These are phyloP conservation scores for Paragyromitra xinjiangensis DNA, from an alignment of 495 filamentous ascomycete genomes.

Conservation along the genomic window DNA sequence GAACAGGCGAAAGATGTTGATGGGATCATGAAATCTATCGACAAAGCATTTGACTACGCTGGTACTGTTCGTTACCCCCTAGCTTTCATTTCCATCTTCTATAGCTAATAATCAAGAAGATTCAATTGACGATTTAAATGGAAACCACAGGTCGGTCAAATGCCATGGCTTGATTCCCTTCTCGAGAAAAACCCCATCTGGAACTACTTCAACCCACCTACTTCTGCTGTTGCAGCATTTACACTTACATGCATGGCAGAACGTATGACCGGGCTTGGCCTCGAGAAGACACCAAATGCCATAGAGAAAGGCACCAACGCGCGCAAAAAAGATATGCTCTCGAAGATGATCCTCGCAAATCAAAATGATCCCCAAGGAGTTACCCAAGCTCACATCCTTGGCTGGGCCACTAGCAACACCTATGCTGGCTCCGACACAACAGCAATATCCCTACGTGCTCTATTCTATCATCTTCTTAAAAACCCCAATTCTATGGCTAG, in stretches of 20 bases:
- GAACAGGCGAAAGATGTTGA: slow-evolving; percentile 47
- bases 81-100: background rate
- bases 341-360: slow-evolving; percentile 69
- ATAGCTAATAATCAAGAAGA: background rate
- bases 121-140: slow-evolving; percentile 14
- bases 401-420: slow-evolving; percentile 58
- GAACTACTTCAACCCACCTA: slow-evolving; percentile 54
- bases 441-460: slow-evolving; percentile 62
- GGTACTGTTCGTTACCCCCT: slow-evolving; percentile 58
- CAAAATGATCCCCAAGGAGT: slow-evolving; percentile 67
- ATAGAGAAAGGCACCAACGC: slow-evolving; percentile 13
- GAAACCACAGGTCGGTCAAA: slow-evolving; percentile 62
- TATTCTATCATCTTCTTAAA: slow-evolving; percentile 65
- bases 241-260: slow-evolving; percentile 31
- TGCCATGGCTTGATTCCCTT: slow-evolving; percentile 69
- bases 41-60: slow-evolving; percentile 58
- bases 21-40: slow-evolving; percentile 62
- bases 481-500: slow-evolving; percentile 59
- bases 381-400: slow-evolving; percentile 63
- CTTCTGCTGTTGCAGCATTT: slow-evolving; percentile 33
- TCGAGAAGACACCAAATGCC: slow-evolving; percentile 1
- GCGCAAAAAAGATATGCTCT: slow-evolving; percentile 63
- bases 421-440: slow-evolving; percentile 67
- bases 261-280: slow-evolving; percentile 24
- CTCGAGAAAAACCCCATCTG: slow-evolving; percentile 70